Evolutionary conservation across 1,284 basidiomycete genomes (phyloP).

Genomic region (Cerioporus squamosus): DNA sequence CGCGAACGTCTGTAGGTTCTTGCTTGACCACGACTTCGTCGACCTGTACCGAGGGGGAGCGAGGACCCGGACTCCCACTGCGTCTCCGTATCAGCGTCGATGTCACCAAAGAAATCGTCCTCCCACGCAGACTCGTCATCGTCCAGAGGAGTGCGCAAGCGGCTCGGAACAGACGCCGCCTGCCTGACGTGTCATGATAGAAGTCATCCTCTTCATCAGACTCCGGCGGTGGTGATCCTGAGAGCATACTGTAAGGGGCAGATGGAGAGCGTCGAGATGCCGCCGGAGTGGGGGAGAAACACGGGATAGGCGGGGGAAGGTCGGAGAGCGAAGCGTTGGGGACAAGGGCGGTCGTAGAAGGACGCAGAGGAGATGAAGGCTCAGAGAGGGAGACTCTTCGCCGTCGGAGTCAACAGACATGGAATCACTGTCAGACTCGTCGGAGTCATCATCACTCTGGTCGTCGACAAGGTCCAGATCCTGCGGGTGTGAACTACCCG

Average conservation of each 20-base stretch:
- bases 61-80: constrained; percentile 61
- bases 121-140: constrained; percentile 36
- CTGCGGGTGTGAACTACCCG: constrained; percentile 26
- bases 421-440: constrained; percentile 31
- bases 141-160: constrained; percentile 14
- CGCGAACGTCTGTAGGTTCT: constrained; percentile 61
- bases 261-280: constrained; percentile 58
- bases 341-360: constrained; percentile 50
- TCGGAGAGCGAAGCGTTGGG: constrained; percentile 51
- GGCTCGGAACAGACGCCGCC: constrained; percentile 34
- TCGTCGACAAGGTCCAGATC: constrained; percentile 44
- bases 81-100: constrained; percentile 52
- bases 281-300: constrained; percentile 17
- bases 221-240: constrained; percentile 67
- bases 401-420: constrained; percentile 34
- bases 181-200: constrained; percentile 47
- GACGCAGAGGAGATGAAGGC: constrained; percentile 45
- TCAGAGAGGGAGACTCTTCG: constrained; percentile 30
- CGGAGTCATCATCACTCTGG: constrained; percentile 39
- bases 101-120: constrained; percentile 32
- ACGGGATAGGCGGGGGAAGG: constrained; percentile 34
- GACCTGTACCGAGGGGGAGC: constrained; percentile 53
- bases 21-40: constrained; percentile 53
- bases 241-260: constrained; percentile 53
- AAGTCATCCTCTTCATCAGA: constrained; percentile 54